These are phyloP conservation scores for Abelmoschus esculentus DNA, from an alignment of 345 rosid genomes.

Conservation along the genomic window DNA sequence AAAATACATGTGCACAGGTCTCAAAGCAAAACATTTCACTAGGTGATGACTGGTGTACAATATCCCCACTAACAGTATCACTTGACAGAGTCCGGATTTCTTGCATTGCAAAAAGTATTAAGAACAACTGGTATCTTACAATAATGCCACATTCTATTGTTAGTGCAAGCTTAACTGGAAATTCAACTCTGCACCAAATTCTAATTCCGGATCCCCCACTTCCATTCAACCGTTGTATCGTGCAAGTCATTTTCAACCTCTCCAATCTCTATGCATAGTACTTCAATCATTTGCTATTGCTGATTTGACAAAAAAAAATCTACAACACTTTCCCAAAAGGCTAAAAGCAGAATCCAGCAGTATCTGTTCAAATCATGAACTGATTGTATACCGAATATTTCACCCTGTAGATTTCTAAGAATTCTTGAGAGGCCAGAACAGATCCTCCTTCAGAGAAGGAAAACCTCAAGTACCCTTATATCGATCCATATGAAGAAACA, in stretches of 20 bases:
- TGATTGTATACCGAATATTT: conserved; percentile 3
- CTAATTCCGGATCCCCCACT: conserved; percentile 18
- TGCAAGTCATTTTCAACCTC: conserved; percentile 13
- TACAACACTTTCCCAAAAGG: conserved; percentile 9
- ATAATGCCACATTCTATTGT: conserved; percentile 7
- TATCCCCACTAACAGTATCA: conserved; percentile 20
- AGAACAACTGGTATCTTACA: conserved; percentile 11
- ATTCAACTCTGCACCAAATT: conserved; percentile 8
- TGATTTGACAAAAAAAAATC: conserved; percentile 8
- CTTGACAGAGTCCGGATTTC: conserved; percentile 22
- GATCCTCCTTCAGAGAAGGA: not conserved
- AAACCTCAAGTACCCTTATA: not conserved
- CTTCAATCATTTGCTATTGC: conserved; percentile 1
- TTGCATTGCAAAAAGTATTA: conserved; percentile 19
- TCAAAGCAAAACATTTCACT: conserved; percentile 17
- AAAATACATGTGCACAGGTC: conserved; percentile 19
- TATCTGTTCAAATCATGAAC: conserved; percentile 15
- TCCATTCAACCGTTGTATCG: conserved; percentile 18
- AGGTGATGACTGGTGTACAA: conserved; percentile 16
- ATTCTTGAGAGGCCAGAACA: not conserved
- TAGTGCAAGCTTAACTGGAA: conserved; percentile 18
- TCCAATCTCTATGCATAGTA: conserved; percentile 3
- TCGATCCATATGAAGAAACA: not conserved
- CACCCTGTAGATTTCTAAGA: conserved; percentile 7
- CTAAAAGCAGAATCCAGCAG: conserved; percentile 1